phyloP scores from a whole-genome alignment of 768 basidiomycete species.

The Cubamyces sp. region DNA sequence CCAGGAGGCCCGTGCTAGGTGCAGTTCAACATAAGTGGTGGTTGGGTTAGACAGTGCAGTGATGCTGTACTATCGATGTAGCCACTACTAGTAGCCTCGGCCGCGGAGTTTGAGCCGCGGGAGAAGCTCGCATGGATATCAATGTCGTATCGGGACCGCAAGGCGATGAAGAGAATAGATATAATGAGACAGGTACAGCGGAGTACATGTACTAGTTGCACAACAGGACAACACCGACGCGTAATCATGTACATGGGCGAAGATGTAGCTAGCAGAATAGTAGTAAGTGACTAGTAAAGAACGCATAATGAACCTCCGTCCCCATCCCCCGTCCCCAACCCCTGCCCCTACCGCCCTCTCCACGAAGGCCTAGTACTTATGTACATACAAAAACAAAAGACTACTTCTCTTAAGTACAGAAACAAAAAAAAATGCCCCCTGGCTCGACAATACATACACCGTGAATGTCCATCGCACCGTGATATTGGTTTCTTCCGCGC shows the following conservation, averaged over 20 bases:
- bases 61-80: too few relatives aligned
- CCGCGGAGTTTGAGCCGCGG: too few relatives aligned
- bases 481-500: neutral
- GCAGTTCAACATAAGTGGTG: neutral
- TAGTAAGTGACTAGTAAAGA: constrained; percentile 5
- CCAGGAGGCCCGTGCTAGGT: constrained; percentile 1
- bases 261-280: constrained; percentile 2
- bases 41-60: too few relatives aligned
- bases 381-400: neutral
- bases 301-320: neutral
- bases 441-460: constrained; percentile 10
- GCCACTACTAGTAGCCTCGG: too few relatives aligned
- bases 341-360: neutral
- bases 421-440: constrained; percentile 1
- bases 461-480: constrained; percentile 9
- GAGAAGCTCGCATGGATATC: too few relatives aligned
- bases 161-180: neutral
- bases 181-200: constrained; percentile 14
- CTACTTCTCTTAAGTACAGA: neutral
- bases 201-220: constrained; percentile 23
- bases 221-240: constrained; percentile 17
- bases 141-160: neutral
- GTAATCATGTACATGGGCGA: constrained; percentile 17
- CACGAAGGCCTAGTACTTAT: neutral
- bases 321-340: neutral